Percentiles rank a stretch among this genome's conserved stretches.
phyloP scores from a whole-genome alignment of 805 yeast species.

The Millerozyma miso region DNA sequence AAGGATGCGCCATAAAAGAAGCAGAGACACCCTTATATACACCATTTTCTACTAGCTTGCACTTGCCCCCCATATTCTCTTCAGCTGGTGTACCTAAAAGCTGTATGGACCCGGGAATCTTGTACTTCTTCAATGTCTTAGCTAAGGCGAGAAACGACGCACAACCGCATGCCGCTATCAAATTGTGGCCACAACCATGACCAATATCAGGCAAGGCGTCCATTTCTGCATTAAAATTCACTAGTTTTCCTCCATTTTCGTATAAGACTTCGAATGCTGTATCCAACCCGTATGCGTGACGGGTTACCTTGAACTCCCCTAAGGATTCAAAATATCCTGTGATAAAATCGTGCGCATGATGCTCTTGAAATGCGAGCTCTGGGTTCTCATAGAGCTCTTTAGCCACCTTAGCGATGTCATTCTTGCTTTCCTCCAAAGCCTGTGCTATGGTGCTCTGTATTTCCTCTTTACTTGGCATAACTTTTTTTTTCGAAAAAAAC shows the following conservation, averaged over 20 bases:
- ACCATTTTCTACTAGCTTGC: slow-evolving; percentile 18
- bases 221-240: slow-evolving; percentile 21
- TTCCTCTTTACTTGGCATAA: background rate
- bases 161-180: slow-evolving; percentile 19
- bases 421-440: background rate
- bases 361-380: background rate
- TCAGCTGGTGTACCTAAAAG: slow-evolving; percentile 26
- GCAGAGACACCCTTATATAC: slow-evolving; percentile 17
- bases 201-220: slow-evolving; percentile 25
- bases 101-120: slow-evolving; percentile 21
- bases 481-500: no score
- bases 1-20: slow-evolving; percentile 23
- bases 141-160: slow-evolving; percentile 14
- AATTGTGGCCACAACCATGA: slow-evolving; percentile 27
- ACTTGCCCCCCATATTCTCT: slow-evolving; percentile 24
- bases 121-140: slow-evolving; percentile 14
- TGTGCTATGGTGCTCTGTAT: background rate
- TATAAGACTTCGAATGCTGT: slow-evolving; percentile 16
- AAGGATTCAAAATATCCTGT: slow-evolving; percentile 15
- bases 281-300: slow-evolving; percentile 17
- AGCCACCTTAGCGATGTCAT: background rate
- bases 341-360: slow-evolving; percentile 16
- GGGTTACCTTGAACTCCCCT: slow-evolving; percentile 18
- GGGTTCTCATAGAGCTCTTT: slow-evolving; percentile 11
- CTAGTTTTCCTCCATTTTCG: slow-evolving; percentile 5